Evolutionary conservation across 2,329 filamentous ascomycete species (phyloP), one percentile per base, ranked within the genome.

Genomic region (Penicillium sp.): DNA sequence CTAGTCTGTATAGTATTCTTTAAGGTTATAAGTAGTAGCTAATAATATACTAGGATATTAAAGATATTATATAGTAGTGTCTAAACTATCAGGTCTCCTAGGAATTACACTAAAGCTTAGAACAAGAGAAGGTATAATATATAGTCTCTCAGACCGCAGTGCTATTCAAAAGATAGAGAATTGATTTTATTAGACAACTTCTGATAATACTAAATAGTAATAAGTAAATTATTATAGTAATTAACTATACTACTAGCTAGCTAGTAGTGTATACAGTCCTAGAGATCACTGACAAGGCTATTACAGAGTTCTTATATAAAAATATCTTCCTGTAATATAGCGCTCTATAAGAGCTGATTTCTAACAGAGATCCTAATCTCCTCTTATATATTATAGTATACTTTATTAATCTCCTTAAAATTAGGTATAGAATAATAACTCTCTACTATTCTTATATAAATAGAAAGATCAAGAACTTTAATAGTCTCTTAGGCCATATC

Each of bases 311-410:
- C 16, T 8, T 56, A 26, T 50, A 47, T 23, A 23, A 37, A 2
- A 6, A 51, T 9, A 45, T 51, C 13, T 55, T 48, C 13, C 24
- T 42, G 28, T 18, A 55, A 13, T 55, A 55, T 39, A 51, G 36
- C 1, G 10, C 9, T 7, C 37, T 31, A 11, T 28, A 14, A 21
- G 7, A 56, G 37, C 5, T 39, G 10, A 39, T 39, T 5, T 39
- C 18, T 8, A 13, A 39, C 11, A 19, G n/a, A 39, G 33, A 19
- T 39, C 19, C 21, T 10, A 39, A 14, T 39, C 21, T 39, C 21
- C 29, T 31, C n/a, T n/a, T n/a, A n/a, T n/a, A n/a, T n/a, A n/a
- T n/a, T n/a, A n/a, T n/a, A n/a, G n/a, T n/a, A n/a, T n/a, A n/a
- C n/a, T n/a, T n/a, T n/a, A n/a, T n/a, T n/a, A n/a, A n/a, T n/a